phyloP scores from a whole-genome alignment of 768 basidiomycete genomes.

The Termitomyces sp. region DNA sequence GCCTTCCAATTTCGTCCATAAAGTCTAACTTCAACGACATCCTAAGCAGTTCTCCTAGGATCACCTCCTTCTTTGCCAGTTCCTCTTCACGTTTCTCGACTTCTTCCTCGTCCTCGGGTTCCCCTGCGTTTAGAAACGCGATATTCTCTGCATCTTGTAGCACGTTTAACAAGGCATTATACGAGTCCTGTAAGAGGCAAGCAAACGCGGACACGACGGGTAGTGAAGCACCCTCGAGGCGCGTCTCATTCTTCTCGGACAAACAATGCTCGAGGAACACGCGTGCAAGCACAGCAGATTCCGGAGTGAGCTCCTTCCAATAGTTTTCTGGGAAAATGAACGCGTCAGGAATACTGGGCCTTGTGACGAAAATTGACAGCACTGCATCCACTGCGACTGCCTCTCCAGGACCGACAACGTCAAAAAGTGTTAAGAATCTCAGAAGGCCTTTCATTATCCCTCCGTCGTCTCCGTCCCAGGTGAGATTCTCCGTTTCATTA shows the following conservation, averaged over 20 bases:
- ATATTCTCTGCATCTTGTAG: conserved; percentile 39
- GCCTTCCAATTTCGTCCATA: conserved; percentile 88
- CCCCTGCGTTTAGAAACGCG: conserved; percentile 26
- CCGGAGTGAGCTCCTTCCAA: conserved; percentile 75
- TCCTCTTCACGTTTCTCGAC: conserved; percentile 54
- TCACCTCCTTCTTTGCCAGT: conserved; percentile 60
- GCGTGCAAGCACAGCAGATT: conserved; percentile 79
- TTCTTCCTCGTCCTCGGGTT: conserved; percentile 39
- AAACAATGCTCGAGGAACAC: conserved; percentile 83
- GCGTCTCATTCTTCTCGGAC: conserved; percentile 53
- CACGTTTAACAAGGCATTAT: conserved; percentile 52
- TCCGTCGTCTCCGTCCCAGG: conserved; percentile 40
- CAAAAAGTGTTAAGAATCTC: conserved; percentile 44
- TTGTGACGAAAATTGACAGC: conserved; percentile 69
- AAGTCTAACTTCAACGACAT: conserved; percentile 87
- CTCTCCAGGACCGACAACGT: conserved; percentile 62
- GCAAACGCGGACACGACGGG: conserved; percentile 94
- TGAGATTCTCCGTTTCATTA: conserved; percentile 25
- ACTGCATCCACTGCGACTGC: conserved; percentile 84
- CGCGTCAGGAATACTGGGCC: conserved; percentile 65
- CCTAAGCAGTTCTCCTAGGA: conserved; percentile 77
- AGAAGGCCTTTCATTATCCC: conserved; percentile 44
- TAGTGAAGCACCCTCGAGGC: conserved; percentile 63
- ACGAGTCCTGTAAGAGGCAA: conserved; percentile 75
- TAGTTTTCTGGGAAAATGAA: conserved; percentile 77